Evolutionary conservation across 495 filamentous ascomycete species (phyloP), one percentile per base, ranked within the genome.

Genomic region (Xylaria nigripes): DNA sequence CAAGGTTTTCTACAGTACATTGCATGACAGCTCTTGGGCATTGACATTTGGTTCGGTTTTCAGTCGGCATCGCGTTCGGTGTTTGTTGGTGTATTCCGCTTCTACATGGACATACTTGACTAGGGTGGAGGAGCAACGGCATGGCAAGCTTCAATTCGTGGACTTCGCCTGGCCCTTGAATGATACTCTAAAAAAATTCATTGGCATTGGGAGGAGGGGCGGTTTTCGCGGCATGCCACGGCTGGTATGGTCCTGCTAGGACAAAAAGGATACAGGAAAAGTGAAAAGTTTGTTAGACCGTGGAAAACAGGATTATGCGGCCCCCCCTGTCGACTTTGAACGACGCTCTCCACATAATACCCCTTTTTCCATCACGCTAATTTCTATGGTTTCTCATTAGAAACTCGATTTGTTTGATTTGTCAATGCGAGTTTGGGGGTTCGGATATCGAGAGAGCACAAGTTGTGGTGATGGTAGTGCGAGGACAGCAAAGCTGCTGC

Each of bases 51-150:
- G 22, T 51, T 60, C 52, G 57, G 47, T 61, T 54, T 51, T 57
- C 55, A 48, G 57, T 57, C 48, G 57, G 65, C 65, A 68, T 68
- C 57, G 63, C 65, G 61, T 57, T 62, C 42, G 65, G 63, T 60
- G 62, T 65, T 65, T 55, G 52, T 57, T 61, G 55, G 59, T 64
- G 64, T 62, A 60, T 61, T 46, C 42, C 32, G 30, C 50, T 51
- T 59, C 45, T 60, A 49, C 63, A 43, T 64, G 61, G 50, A 61
- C 61, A 64, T 61, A 60, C 24, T 55, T 49, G 53, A 55, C 21
- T 34, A 34, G 27, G 53, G 46, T 55, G 36, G 36, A 32, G 10
- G 53, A 38, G 29, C 29, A 48, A 55, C 36, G 36, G 34, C 45
- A 45, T 25, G 8, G 21, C 8, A 18, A 45, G 22, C 29, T 22